A percentile compares a stretch with the other conserved stretches of the same genome.
phyloP scores from a whole-genome alignment of 148 eudicot genomes.

The Nyssa sinensis region DNA sequence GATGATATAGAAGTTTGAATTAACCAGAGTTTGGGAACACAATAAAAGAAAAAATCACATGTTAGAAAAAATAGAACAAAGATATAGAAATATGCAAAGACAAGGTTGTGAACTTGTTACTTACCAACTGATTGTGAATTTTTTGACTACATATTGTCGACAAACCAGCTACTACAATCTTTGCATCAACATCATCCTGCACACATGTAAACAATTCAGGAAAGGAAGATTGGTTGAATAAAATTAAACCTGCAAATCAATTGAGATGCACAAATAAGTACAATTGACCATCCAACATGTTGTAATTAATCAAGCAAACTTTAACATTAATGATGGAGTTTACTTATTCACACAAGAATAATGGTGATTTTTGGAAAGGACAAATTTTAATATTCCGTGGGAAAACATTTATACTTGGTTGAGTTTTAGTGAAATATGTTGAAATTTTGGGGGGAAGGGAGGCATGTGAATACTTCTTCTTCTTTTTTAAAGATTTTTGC shows the following conservation, averaged over 20 bases:
- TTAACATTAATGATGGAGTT: no score
- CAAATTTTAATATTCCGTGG: no score
- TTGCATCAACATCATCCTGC: conserved; percentile 88
- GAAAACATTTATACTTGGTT: no score
- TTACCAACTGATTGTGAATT: conserved; percentile 96
- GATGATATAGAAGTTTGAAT: background rate
- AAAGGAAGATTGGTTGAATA: background rate
- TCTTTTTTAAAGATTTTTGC: no score
- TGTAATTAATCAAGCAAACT: conserved; percentile 2
- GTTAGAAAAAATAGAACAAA: background rate
- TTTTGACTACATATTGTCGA: conserved; percentile 99
- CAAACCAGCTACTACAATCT: conserved; percentile 78
- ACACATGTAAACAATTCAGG: conserved; percentile 18
- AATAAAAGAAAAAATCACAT: background rate
- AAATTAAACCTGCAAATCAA: conserved; percentile 6
- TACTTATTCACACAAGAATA: no score
- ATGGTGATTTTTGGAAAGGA: no score
- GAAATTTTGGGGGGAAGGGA: no score
- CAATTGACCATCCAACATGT: background rate
- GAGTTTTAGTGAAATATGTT: no score
- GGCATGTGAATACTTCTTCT: no score
- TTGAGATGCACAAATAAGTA: background rate
- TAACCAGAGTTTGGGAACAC: background rate
- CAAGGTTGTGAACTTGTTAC: conserved; percentile 14
- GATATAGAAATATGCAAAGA: background rate